Evolutionary conservation across 805 yeast genomes (phyloP).

Genomic region (Candida maesae): DNA sequence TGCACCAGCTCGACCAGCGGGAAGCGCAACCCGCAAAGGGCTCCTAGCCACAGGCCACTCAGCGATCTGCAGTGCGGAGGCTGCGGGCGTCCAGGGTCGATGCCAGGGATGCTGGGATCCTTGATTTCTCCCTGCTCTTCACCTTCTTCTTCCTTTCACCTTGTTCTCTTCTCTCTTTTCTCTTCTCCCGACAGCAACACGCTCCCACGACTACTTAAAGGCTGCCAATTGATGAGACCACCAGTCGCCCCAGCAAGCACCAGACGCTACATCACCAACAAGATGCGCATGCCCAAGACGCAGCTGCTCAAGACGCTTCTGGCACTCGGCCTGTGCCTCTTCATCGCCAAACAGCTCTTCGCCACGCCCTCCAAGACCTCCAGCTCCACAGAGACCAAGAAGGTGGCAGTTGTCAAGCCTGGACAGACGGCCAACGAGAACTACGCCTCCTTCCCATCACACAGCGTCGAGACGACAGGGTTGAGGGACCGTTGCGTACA

Average conservation of each 20-base stretch:
- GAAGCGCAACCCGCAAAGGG: no score
- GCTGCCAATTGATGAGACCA: slow-evolving; percentile 2
- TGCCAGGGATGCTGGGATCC: no score
- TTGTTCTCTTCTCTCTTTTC: no score
- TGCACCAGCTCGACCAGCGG: no score
- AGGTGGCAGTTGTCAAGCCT: slow-evolving; percentile 6
- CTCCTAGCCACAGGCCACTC: no score
- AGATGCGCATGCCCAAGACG: slow-evolving; percentile 3
- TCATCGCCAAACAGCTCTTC: slow-evolving; percentile 6
- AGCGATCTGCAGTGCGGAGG: no score
- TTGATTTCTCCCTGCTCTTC: no score
- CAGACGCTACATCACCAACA: slow-evolving; percentile 7
- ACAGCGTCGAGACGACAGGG: not conserved
- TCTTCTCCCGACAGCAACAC: not conserved
- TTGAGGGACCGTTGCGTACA: slow-evolving; percentile 10
- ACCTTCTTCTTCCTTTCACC: no score
- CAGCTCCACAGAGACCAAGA: slow-evolving; percentile 3
- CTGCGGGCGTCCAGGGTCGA: no score
- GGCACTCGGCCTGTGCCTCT: slow-evolving; percentile 2
- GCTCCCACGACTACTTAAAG: no score
- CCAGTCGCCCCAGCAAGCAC: slow-evolving; percentile 3
- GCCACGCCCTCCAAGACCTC: not conserved
- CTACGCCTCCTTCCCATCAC: slow-evolving; percentile 3
- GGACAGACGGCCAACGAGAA: slow-evolving; percentile 12
- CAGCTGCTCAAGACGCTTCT: slow-evolving; percentile 7